Conservation (phyloP, 805 yeast species). For the Ogataea parapolymorpha region DNA sequence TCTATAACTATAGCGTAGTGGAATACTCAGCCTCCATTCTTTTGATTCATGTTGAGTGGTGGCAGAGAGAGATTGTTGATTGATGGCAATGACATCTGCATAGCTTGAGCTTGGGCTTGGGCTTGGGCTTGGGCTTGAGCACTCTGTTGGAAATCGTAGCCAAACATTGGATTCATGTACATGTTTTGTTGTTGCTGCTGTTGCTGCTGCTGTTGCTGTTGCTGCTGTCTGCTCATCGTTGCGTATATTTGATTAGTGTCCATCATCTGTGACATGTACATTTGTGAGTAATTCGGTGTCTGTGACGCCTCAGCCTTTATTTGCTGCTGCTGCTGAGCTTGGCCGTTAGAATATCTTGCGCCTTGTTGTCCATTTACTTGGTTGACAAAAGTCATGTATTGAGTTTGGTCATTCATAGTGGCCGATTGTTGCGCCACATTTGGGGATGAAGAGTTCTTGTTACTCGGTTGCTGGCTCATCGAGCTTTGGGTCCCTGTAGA, state of each 20-base stretch:
- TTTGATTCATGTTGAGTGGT: conserved; percentile 30
- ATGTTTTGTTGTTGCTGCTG: conserved; percentile 17
- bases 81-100: conserved; percentile 27
- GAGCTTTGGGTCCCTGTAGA: conserved; percentile 6
- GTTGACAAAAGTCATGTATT: conserved; percentile 21
- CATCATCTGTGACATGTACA: conserved; percentile 24
- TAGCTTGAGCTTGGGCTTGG: conserved; percentile 19
- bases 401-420: conserved; percentile 19
- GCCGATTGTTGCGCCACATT: conserved; percentile 22
- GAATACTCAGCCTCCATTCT: conserved; percentile 15
- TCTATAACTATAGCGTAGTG: conserved; percentile 1
- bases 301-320: conserved; percentile 18
- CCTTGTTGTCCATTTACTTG: conserved; percentile 23
- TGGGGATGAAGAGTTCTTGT: conserved; percentile 22
- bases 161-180: conserved; percentile 20
- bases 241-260: conserved; percentile 23
- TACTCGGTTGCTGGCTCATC: conserved; percentile 12
- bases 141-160: conserved; percentile 22
- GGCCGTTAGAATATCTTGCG: conserved; percentile 18
- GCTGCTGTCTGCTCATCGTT: conserved; percentile 23
- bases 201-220: conserved; percentile 18
- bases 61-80: conserved; percentile 33
- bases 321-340: conserved; percentile 11
- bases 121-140: conserved; percentile 21
- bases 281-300: conserved; percentile 18